Evolutionary conservation across 257 asterid genomes (phyloP), one percentile per base, ranked within the genome.

Genomic region (Anisodus tanguticus): DNA sequence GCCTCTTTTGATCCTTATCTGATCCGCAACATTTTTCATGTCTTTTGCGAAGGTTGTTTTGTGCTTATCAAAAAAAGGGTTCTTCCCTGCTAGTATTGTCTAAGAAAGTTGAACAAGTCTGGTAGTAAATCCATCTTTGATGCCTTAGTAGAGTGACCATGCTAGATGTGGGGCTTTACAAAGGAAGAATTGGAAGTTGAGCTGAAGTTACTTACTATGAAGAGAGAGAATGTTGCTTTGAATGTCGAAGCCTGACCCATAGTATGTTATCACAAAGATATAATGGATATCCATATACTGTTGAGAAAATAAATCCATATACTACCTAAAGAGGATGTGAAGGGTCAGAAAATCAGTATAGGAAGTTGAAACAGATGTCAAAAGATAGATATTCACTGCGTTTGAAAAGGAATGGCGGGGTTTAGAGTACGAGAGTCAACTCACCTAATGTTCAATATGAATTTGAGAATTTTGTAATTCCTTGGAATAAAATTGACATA

Each of bases 141-240:
- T 72, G 59, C 59, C 59, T 72, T 22, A 5, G 57, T 72, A 47
- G 80, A 47, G 11, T 72, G 59, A 72, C 60, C 13, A 47, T 72
- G 19, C 60, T 47, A 47, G 80, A 72, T 47, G 6, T 47, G 58
- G 17, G 59, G 39, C 37, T 45, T 11, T 72, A 3, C 80, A 47
- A n/a, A 72, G n/a, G n/a, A 72, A 45, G 80, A 0, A 26, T 49
- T 72, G 41, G 80, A 72, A 45, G 80, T 45, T 45, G 80, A n/a
- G n/a, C 60, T 47, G 43, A 11, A 72, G 80, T 72, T 72, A 49
- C 59, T 72, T 72, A 47, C n/a, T 22, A 47, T 72, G 80, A 71
- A n/a, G 17, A 45, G 58, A 45, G 79, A 71, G 1, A 45, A 45
- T 71, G 80, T n/a, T 45, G 79, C 7, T 1, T 71, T 71, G 58